Percentiles rank a stretch among this genome's conserved stretches.
Evolutionary conservation across 2,329 filamentous ascomycete genomes (phyloP).

Genomic region (Chrysosphaeria jannelii): DNA sequence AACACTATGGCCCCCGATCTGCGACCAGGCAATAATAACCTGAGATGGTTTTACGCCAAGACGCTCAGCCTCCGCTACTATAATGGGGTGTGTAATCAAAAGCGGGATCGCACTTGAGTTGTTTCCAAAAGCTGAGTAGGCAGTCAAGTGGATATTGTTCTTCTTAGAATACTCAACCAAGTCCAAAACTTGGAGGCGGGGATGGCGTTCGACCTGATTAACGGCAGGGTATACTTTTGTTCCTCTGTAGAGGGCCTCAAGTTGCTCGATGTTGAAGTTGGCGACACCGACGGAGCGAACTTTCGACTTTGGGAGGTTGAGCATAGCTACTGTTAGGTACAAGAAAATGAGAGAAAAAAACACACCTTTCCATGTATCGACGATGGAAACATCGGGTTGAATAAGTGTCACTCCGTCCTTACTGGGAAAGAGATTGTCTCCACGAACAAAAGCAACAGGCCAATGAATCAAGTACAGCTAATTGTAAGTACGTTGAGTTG

Average conservation of each 20-base stretch:
- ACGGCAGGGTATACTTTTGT: conserved; percentile 22
- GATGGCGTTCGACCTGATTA: conserved; percentile 36
- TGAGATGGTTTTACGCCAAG: conserved; percentile 25
- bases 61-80: conserved; percentile 1
- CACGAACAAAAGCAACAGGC: conserved; percentile 10
- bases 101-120: conserved; percentile 3
- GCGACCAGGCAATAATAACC: conserved; percentile 62
- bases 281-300: conserved; percentile 26
- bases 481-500: no score
- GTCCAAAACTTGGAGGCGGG: conserved; percentile 28
- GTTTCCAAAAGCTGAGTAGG: conserved; percentile 29
- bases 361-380: conserved; percentile 18
- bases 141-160: conserved; percentile 24
- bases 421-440: conserved; percentile 1
- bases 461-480: conserved; percentile 18
- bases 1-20: conserved; percentile 49
- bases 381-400: conserved; percentile 6
- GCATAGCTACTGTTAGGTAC: conserved; percentile 29
- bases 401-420: conserved; percentile 8
- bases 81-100: conserved; percentile 1
- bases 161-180: conserved; percentile 25
- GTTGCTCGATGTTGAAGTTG: conserved; percentile 25
- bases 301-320: conserved; percentile 17
- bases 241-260: conserved; percentile 20
- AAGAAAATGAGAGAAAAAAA: no score